Evolutionary conservation across 75 land plant species (phyloP).

Genomic region (Ceratopteris richardii): DNA sequence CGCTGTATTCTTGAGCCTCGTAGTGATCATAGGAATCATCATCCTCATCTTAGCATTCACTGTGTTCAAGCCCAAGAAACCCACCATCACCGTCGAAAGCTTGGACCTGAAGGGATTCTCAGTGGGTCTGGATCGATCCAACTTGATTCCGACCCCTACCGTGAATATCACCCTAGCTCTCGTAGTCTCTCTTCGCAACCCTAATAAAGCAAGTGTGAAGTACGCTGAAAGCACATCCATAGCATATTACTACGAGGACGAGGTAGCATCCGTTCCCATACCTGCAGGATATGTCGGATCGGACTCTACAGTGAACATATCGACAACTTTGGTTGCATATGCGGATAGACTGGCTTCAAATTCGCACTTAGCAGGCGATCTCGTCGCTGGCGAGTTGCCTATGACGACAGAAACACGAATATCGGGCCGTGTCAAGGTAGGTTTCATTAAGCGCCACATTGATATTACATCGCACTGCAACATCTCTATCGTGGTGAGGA

Average conservation of each 20-base stretch:
- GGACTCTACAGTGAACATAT: no score
- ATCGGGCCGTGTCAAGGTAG: constrained; percentile 6
- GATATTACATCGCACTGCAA: background rate
- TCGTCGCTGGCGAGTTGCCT: background rate
- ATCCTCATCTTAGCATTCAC: constrained; percentile 12
- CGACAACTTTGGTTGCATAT: no score
- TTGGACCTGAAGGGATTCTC: background rate
- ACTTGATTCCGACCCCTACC: background rate
- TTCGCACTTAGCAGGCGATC: no score
- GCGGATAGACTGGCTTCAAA: no score
- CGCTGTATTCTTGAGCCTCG: background rate
- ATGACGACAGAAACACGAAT: background rate
- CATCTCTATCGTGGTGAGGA: background rate
- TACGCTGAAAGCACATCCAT: constrained; percentile 6
- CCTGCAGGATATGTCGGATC: constrained; percentile 8
- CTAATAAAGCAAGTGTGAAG: constrained; percentile 8
- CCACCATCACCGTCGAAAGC: background rate
- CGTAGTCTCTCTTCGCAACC: constrained; percentile 2
- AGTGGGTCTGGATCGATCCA: background rate
- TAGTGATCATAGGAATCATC: constrained; percentile 1
- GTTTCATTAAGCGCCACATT: constrained; percentile 2
- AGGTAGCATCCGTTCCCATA: background rate
- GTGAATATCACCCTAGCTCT: background rate
- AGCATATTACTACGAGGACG: constrained; percentile 1
- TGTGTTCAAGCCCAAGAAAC: constrained; percentile 17